Evolutionary conservation across 83 land plant genomes (phyloP).

Genomic region (Diphasiastrum complanatum): DNA sequence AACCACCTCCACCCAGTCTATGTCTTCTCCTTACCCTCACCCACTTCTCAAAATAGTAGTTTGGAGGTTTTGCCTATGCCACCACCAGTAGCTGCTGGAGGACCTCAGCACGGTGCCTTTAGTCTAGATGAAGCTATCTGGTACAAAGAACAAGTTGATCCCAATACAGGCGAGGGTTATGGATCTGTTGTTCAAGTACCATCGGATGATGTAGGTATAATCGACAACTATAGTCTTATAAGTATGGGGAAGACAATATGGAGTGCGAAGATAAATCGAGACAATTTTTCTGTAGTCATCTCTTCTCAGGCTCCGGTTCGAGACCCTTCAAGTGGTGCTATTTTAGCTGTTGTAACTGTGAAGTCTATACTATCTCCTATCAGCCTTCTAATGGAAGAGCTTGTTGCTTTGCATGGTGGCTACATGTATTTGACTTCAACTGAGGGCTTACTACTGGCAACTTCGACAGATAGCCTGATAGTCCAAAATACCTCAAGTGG

Average conservation of each 20-base stretch:
- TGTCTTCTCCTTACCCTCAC: constrained; percentile 44
- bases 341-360: constrained; percentile 62
- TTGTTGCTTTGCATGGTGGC: constrained; percentile 56
- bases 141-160: constrained; percentile 56
- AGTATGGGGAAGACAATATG: constrained; percentile 58
- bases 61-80: constrained; percentile 8
- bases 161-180: constrained; percentile 37
- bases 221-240: constrained; percentile 47
- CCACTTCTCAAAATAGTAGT: constrained; percentile 16
- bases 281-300: constrained; percentile 47
- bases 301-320: constrained; percentile 65
- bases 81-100: constrained; percentile 33
- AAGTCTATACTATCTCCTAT: constrained; percentile 71
- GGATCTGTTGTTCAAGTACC: constrained; percentile 35
- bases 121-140: constrained; percentile 43
- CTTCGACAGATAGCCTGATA: constrained; percentile 57
- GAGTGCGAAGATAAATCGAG: constrained; percentile 60
- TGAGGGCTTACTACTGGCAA: constrained; percentile 62
- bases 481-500: constrained; percentile 31
- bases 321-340: constrained; percentile 33
- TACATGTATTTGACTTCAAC: constrained; percentile 60
- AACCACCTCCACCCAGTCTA: constrained; percentile 47
- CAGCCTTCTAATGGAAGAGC: constrained; percentile 61
- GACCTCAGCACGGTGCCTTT: constrained; percentile 8
- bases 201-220: constrained; percentile 45